Conservation (phyloP, 768 basidiomycete species). For the Phaeotremella fagi region DNA sequence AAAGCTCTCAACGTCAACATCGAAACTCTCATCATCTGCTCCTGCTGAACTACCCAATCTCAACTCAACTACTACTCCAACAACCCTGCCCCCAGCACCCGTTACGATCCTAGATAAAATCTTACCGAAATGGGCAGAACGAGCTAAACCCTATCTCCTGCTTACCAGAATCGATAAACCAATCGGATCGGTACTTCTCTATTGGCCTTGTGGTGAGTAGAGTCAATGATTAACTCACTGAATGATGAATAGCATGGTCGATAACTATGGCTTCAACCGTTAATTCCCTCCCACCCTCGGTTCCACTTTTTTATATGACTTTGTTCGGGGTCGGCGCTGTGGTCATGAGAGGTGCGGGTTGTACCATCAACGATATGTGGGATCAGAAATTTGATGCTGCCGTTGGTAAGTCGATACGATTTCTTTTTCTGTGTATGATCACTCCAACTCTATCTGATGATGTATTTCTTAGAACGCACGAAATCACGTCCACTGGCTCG, state of each 20-base stretch:
- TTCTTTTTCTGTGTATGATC: background rate
- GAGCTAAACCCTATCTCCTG: conserved; percentile 66
- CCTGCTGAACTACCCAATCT: too few relatives aligned
- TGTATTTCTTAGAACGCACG: conserved; percentile 62
- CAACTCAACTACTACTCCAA: background rate
- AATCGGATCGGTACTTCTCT: conserved; percentile 84
- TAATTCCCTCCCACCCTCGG: conserved; percentile 60
- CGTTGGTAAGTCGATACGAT: conserved; percentile 61
- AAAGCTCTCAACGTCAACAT: background rate
- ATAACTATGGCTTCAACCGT: conserved; percentile 95
- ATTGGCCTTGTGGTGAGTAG: conserved; percentile 84
- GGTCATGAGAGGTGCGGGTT: conserved; percentile 96
- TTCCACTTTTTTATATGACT: conserved; percentile 68
- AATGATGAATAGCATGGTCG: conserved; percentile 71
- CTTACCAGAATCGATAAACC: conserved; percentile 91
- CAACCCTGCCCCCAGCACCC: conserved; percentile 5
- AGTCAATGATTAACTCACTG: background rate
- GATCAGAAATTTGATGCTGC: conserved; percentile 84
- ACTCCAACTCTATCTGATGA: too few relatives aligned
- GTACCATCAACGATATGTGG: conserved; percentile 99
- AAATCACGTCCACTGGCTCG: conserved; percentile 78
- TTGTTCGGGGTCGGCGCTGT: conserved; percentile 86
- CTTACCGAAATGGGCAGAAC: conserved; percentile 32
- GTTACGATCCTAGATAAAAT: conserved; percentile 22
- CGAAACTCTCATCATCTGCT: background rate